Conservation (phyloP, 495 filamentous ascomycete species). For the Neurospora africana region DNA sequence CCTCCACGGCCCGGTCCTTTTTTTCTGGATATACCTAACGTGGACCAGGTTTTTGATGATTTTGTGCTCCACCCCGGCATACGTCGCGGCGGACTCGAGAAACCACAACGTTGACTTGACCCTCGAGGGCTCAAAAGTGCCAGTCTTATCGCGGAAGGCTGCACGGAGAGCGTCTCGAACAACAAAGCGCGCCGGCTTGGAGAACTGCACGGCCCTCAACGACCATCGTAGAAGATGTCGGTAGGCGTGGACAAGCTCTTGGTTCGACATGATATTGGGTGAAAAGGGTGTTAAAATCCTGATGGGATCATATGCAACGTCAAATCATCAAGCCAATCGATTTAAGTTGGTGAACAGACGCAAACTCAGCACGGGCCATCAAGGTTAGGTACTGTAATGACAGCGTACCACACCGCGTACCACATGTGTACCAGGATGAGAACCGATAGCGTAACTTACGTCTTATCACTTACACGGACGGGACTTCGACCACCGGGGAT, state of each 20-base stretch:
- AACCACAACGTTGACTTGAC: constrained; percentile 71
- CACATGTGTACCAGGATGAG: not conserved
- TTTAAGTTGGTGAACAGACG: not conserved
- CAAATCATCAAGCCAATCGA: not conserved
- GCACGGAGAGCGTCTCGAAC: constrained; percentile 52
- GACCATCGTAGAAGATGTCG: constrained; percentile 63
- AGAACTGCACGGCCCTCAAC: constrained; percentile 70
- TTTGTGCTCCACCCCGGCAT: constrained; percentile 64
- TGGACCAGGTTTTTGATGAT: constrained; percentile 67
- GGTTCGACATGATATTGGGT: constrained; percentile 14
- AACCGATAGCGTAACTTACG: not conserved
- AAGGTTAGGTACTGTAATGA: not conserved
- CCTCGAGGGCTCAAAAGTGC: constrained; percentile 46
- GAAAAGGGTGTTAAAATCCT: not conserved
- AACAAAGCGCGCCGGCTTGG: constrained; percentile 61
- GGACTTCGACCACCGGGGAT: not conserved
- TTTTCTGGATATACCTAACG: constrained; percentile 34
- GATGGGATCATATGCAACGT: not conserved
- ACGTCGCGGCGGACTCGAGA: constrained; percentile 53
- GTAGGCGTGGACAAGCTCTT: constrained; percentile 61
- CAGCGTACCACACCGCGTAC: too few relatives aligned
- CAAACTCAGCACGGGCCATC: not conserved
- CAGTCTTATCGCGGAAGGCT: constrained; percentile 54
- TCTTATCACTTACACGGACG: not conserved
- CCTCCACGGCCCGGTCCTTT: not conserved